These are phyloP conservation scores for Diaporthe batatas DNA, from an alignment of 2,329 filamentous ascomycete genomes.

Conservation along the genomic window DNA sequence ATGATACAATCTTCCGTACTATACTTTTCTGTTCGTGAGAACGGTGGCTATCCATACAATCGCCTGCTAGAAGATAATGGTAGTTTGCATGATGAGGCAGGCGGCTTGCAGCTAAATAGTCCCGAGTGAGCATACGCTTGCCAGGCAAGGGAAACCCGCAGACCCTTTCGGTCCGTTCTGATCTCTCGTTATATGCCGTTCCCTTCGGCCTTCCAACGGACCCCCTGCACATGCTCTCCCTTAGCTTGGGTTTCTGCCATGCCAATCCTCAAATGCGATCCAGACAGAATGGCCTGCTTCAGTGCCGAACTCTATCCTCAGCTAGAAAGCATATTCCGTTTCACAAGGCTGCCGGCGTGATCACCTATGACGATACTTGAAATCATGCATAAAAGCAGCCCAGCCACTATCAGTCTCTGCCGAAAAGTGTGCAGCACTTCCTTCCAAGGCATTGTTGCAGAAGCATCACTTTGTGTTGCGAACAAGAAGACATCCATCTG, in stretches of 20 bases:
- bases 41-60: background rate
- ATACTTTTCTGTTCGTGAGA: background rate
- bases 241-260: background rate
- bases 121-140: background rate
- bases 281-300: background rate
- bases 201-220: background rate
- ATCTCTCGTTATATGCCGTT: background rate
- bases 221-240: background rate
- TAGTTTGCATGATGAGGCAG: background rate
- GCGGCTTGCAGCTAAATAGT: background rate
- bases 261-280: background rate
- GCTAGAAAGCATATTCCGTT: background rate
- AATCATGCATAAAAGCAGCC: background rate
- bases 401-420: background rate
- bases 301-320: background rate
- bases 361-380: conserved; percentile 6
- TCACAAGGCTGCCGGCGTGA: background rate
- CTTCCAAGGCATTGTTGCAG: background rate
- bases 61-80: background rate
- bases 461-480: background rate
- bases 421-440: background rate
- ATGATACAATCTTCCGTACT: background rate
- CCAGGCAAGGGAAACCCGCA: background rate
- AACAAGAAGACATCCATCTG: background rate
- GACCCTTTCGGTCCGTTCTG: background rate